Conservation (phyloP, 495 filamentous ascomycete species). For the Hyaloscypha hepaticicola region DNA sequence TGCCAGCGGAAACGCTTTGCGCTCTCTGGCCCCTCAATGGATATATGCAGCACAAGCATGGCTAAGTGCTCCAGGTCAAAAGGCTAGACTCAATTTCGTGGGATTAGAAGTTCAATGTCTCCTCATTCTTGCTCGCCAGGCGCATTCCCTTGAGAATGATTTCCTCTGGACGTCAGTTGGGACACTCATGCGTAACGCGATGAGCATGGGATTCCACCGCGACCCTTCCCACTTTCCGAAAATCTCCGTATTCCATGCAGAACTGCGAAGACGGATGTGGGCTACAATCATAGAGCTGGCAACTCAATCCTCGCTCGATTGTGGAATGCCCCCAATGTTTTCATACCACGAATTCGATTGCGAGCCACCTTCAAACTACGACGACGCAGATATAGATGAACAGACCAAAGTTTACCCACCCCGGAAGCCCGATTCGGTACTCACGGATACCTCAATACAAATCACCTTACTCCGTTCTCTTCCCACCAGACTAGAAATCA, state of each 20-base stretch:
- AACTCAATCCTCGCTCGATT: conserved; percentile 56
- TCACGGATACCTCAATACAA: conserved; percentile 53
- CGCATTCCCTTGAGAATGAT: conserved; percentile 50
- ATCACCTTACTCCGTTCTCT: conserved; percentile 48
- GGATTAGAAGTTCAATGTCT: conserved; percentile 56
- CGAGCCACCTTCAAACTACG: conserved; percentile 51
- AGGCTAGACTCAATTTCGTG: conserved; percentile 48
- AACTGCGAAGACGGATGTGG: conserved; percentile 61
- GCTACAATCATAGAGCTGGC: conserved; percentile 59
- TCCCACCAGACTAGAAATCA: conserved; percentile 47
- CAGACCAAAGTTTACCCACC: conserved; percentile 38
- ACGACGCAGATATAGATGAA: conserved; percentile 56
- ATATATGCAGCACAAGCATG: conserved; percentile 57
- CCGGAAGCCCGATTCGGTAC: conserved; percentile 35
- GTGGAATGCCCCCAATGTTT: conserved; percentile 53
- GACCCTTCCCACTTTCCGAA: conserved; percentile 52
- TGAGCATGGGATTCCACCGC: conserved; percentile 59
- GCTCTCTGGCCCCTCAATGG: conserved; percentile 45
- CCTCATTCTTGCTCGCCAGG: conserved; percentile 53
- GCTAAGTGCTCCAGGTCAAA: conserved; percentile 52
- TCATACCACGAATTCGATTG: conserved; percentile 52
- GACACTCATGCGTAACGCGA: conserved; percentile 53
- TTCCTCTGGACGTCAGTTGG: conserved; percentile 57
- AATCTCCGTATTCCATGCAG: conserved; percentile 48
- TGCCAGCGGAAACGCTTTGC: conserved; percentile 34